These are phyloP conservation scores for Dryadomyces quercus-mongolicae DNA, from an alignment of 2,329 filamentous ascomycete genomes.

Conservation along the genomic window DNA sequence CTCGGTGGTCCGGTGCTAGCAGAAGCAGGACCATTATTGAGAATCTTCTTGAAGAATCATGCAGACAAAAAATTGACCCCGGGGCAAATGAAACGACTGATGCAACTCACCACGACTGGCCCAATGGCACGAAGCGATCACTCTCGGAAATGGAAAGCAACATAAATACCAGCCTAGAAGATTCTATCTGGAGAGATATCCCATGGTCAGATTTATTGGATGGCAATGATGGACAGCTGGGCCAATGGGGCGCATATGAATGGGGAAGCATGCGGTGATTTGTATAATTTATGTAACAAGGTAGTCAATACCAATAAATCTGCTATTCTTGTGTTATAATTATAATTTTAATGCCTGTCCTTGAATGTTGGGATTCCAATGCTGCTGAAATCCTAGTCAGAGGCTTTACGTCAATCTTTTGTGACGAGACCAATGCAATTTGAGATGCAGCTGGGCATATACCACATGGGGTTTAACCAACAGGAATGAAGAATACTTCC, in stretches of 20 bases:
- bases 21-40: conserved; percentile 16
- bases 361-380: conserved; percentile 13
- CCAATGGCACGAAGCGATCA: neutral
- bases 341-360: conserved; percentile 15
- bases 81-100: neutral
- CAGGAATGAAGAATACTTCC: too few species aligned
- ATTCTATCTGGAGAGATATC: conserved; percentile 3
- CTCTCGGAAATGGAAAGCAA: neutral
- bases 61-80: neutral
- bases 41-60: conserved; percentile 10
- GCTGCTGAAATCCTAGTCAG: conserved; percentile 11
- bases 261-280: neutral
- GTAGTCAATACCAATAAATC: neutral
- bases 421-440: too few species aligned
- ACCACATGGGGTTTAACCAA: too few species aligned
- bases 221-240: neutral
- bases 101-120: neutral
- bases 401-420: conserved; percentile 15
- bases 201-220: conserved; percentile 3
- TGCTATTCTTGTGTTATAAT: conserved; percentile 14
- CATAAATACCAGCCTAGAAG: neutral
- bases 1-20: conserved; percentile 15
- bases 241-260: neutral
- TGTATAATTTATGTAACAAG: neutral
- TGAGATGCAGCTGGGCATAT: too few species aligned